Base-by-base conservation (phyloP, 139 green algal genomes). In the Auxenochlorella pyrenoidosa region DNA sequence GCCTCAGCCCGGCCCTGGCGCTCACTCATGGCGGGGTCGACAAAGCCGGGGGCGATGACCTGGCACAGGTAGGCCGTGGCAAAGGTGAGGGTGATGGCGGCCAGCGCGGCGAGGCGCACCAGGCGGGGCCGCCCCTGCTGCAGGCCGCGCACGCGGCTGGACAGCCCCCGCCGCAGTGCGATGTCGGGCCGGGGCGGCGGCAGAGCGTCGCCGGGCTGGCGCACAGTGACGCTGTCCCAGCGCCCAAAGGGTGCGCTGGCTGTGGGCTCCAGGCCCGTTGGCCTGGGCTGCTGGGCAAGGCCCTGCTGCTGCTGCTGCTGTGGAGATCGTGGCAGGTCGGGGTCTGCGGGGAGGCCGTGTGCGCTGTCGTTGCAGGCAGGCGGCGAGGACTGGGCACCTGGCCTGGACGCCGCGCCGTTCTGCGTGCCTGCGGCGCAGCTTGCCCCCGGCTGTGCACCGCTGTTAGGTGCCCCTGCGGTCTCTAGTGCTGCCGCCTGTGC, bases 1-100 rank as follows among this genome's bases (percentile, higher is more conserved):
- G 59, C 59, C 59, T n/a, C 59, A 12, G 59, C 65, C 65, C 65
- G 4, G 6, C 34, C 13, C 36, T 34, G 0, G 32, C 19, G n/a
- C 79, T 85, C 79, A 85, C 79, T 43, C 21, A 85, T 66, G 4
- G 80, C 41, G 0, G 80, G 40, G 80, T 85, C 80, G 0, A 85
- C 80, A 44, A 85, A 85, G 15, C 80, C 80, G 0, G 80, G 80
- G 28, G 80, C 80, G 0, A 75, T 44, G 30, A 85, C 66, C 40
- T 85, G 80, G 60, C 80, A 85, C 30, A 59, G 40, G 63, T 47
- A 85, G 5, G 80, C 80, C 4, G 41, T 60, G 40, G 60, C 44
- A 44, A 85, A 85, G 38, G 63, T 77, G 28, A 75, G 16, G 16
- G 80, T 85, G 63, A 71, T 85, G 63, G 60, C 38, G 12, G 40